phyloP scores from a whole-genome alignment of 75 land plant species.

The Isoetes taiwanensis region DNA sequence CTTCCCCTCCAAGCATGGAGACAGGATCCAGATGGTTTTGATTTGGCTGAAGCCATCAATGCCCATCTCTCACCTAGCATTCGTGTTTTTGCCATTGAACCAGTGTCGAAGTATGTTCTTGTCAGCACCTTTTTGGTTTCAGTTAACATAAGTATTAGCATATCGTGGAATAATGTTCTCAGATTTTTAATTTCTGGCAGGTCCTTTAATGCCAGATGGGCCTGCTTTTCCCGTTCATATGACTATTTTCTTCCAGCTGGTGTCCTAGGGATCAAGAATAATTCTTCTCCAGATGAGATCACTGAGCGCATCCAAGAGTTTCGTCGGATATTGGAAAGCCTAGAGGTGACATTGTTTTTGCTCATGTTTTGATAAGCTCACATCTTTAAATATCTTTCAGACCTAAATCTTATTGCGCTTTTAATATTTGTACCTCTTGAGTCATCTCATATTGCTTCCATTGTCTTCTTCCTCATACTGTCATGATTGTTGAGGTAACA shows the following conservation, averaged over 20 bases:
- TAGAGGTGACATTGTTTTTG: slow-evolving; percentile 39
- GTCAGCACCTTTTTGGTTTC: neutral
- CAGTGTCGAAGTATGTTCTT: slow-evolving; percentile 50
- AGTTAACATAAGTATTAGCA: neutral
- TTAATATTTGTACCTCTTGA: neutral
- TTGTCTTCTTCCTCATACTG: too few relatives aligned
- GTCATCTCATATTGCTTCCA: too few relatives aligned
- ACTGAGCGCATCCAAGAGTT: slow-evolving; percentile 39
- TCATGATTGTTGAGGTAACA: too few relatives aligned
- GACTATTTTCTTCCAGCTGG: slow-evolving; percentile 80
- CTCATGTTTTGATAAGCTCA: neutral
- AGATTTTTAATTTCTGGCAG: slow-evolving; percentile 16
- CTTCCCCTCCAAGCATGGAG: slow-evolving; percentile 69
- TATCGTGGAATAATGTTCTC: neutral
- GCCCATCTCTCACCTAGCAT: slow-evolving; percentile 45
- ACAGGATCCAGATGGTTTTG: slow-evolving; percentile 54
- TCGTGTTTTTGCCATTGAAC: slow-evolving; percentile 73
- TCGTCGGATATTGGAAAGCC: slow-evolving; percentile 38
- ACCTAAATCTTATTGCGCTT: neutral
- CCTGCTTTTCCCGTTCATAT: slow-evolving; percentile 55
- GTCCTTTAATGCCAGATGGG: slow-evolving; percentile 79
- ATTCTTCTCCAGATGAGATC: slow-evolving; percentile 30
- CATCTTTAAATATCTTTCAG: neutral
- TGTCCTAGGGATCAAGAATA: slow-evolving; percentile 47
- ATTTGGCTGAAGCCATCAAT: slow-evolving; percentile 63